These are phyloP conservation scores for Macadamia integrifolia DNA, from an alignment of 164 flowering plant species.

Conservation along the genomic window DNA sequence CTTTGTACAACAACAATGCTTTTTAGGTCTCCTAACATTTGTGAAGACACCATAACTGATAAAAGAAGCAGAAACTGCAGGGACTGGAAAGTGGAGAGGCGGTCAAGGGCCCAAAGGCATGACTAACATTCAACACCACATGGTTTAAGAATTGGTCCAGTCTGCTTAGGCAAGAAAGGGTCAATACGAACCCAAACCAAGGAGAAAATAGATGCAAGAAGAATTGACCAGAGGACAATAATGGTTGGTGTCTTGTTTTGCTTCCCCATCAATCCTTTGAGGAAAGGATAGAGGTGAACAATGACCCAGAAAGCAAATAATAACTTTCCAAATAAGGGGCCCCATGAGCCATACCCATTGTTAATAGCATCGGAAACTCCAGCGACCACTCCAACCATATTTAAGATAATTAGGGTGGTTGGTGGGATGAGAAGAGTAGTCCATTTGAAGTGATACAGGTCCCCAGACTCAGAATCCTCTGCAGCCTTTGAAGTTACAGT, in stretches of 20 bases:
- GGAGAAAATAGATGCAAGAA: constrained; percentile 38
- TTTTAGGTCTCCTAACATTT: no score
- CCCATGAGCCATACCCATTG: constrained; percentile 44
- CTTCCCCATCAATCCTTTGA: constrained; percentile 44
- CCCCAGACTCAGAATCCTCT: constrained; percentile 37
- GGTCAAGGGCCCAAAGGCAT: no score
- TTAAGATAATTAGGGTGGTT: constrained; percentile 37
- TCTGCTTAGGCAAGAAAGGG: constrained; percentile 19
- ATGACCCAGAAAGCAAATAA: constrained; percentile 45
- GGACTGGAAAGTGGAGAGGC: constrained; percentile 19
- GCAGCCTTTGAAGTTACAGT: constrained; percentile 39
- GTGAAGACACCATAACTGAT: no score
- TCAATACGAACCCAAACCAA: constrained; percentile 41
- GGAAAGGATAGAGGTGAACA: constrained; percentile 45
- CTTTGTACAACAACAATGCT: no score
- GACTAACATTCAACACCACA: no score
- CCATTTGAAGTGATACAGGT: constrained; percentile 47
- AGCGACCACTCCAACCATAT: constrained; percentile 44
- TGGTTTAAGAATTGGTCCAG: no score
- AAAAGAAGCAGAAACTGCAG: no score
- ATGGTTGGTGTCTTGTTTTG: constrained; percentile 48
- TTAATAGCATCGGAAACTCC: constrained; percentile 40
- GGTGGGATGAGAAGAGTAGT: constrained; percentile 46
- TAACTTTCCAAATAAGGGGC: constrained; percentile 39
- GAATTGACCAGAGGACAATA: constrained; percentile 40